These are phyloP conservation scores for Ustilago crameri DNA, from an alignment of 1,284 basidiomycete species.

Conservation along the genomic window DNA sequence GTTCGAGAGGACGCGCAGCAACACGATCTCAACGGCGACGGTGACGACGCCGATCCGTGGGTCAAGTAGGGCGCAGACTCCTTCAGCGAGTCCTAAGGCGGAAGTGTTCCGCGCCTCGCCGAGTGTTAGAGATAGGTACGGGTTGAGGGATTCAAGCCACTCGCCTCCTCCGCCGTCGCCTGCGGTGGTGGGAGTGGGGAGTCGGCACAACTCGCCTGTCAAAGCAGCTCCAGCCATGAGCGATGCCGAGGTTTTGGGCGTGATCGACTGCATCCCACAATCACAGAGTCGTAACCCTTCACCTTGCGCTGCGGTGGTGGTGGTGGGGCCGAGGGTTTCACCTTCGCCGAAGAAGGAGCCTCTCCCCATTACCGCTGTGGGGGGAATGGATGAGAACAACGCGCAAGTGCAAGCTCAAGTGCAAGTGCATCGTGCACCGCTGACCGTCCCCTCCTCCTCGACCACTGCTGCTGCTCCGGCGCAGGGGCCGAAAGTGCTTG, in stretches of 20 bases:
- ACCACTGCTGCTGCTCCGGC: background rate
- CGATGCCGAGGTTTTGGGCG: constrained; percentile 42
- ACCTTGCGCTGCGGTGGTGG: background rate
- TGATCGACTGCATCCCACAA: constrained; percentile 34
- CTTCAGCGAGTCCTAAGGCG: background rate
- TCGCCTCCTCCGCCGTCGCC: constrained; percentile 6
- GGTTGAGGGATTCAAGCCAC: constrained; percentile 25
- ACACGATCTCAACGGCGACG: constrained; percentile 14
- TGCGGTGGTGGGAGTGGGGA: background rate
- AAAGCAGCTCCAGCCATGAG: constrained; percentile 5
- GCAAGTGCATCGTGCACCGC: constrained; percentile 21
- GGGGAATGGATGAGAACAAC: constrained; percentile 10
- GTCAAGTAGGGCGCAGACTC: constrained; percentile 3
- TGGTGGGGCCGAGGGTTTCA: too few relatives aligned
- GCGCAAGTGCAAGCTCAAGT: background rate
- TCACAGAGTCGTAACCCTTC: background rate
- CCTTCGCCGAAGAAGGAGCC: background rate
- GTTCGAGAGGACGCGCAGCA: constrained; percentile 21
- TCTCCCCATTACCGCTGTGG: background rate
- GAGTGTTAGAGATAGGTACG: constrained; percentile 23
- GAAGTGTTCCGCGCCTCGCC: constrained; percentile 35
- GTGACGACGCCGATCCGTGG: constrained; percentile 4
- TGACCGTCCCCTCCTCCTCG: background rate
- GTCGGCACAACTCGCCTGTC: constrained; percentile 10
- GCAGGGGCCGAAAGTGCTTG: constrained; percentile 7